Percentiles rank a stretch among this genome's conserved stretches.
Conservation (phyloP, 192 early-diverging fungal species). For the Rhizophlyctis rosea region DNA sequence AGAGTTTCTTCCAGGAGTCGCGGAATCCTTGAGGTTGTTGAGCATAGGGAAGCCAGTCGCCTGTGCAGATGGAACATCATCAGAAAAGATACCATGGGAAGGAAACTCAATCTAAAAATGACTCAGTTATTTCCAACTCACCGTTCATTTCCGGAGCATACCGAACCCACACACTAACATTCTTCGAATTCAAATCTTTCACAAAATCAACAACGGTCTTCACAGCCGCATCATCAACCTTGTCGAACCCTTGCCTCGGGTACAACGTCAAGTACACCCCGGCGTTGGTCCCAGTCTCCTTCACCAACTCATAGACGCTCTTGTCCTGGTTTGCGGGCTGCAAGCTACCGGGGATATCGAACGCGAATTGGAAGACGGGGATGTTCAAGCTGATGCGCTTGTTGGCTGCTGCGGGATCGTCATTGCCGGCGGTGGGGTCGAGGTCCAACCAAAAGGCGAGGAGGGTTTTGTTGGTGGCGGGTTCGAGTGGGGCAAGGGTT, state of each 20-base stretch:
- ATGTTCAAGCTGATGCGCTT: background rate
- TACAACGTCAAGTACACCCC: background rate
- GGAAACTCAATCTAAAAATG: too few species aligned
- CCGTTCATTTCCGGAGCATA: constrained; percentile 53
- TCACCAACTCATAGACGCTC: background rate
- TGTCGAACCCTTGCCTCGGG: background rate
- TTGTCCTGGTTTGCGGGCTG: background rate
- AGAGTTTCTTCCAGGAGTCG: constrained; percentile 10
- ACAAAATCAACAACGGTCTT: constrained; percentile 17
- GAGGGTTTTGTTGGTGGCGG: background rate
- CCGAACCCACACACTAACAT: constrained; percentile 36
- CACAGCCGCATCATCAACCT: constrained; percentile 16
- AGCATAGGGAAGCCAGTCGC: constrained; percentile 36
- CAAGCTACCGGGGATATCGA: background rate
- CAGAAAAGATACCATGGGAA: constrained; percentile 28
- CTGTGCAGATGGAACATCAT: too few species aligned
- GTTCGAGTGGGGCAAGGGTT: background rate
- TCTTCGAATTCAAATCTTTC: constrained; percentile 23
- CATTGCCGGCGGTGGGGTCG: background rate
- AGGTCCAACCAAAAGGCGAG: background rate
- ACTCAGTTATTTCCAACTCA: too few species aligned
- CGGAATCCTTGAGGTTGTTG: constrained; percentile 29
- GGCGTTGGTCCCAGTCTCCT: background rate
- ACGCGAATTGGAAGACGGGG: background rate
- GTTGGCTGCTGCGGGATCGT: background rate